A percentile compares a stretch with the other conserved stretches of the same genome.
These are phyloP conservation scores for Lipomyces yamanashiensis DNA, from an alignment of 805 yeast species.

Conservation along the genomic window DNA sequence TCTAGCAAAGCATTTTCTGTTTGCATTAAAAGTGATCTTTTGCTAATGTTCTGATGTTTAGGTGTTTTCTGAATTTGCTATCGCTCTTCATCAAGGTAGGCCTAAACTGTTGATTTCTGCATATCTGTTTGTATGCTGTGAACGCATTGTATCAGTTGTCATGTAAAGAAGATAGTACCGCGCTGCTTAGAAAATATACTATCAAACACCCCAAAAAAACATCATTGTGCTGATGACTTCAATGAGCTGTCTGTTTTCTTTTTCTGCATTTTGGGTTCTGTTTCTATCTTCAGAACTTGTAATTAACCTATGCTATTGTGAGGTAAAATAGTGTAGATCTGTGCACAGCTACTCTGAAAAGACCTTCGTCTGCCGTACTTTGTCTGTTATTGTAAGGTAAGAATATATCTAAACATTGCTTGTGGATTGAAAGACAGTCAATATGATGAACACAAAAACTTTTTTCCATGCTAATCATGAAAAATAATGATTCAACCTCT, in stretches of 20 bases:
- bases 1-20: no score
- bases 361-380: background rate
- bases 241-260: constrained; percentile 3
- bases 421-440: background rate
- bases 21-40: background rate
- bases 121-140: background rate
- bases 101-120: background rate
- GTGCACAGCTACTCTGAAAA: background rate
- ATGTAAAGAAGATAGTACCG: background rate
- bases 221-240: background rate
- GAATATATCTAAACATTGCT: background rate
- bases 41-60: background rate
- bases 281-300: background rate
- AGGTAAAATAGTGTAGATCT: constrained; percentile 1
- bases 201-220: constrained; percentile 29
- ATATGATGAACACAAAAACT: constrained; percentile 31
- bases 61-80: background rate
- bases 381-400: constrained; percentile 6
- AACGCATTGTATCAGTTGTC: background rate
- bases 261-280: background rate
- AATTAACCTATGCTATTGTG: constrained; percentile 1
- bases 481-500: constrained; percentile 26
- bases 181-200: constrained; percentile 22
- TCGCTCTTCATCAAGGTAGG: no score
- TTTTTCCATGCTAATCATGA: constrained; percentile 40